These are phyloP conservation scores for Heterobasidion occidentale DNA, from an alignment of 1,284 basidiomycete genomes.

Conservation along the genomic window DNA sequence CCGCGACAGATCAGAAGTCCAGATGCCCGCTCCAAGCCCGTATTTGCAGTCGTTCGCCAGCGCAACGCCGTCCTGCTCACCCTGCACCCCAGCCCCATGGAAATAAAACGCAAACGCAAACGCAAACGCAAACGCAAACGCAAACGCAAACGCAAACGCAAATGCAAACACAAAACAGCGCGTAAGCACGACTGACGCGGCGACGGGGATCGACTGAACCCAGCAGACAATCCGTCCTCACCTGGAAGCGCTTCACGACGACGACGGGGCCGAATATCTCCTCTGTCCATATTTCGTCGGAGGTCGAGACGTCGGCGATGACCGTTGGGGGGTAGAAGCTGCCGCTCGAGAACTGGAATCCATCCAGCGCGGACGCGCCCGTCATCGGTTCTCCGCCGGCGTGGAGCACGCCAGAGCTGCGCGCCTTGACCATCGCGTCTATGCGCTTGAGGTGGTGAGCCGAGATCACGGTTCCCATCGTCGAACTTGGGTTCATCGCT, in stretches of 20 bases:
- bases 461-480: conserved; percentile 76
- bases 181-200: background rate
- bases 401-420: conserved; percentile 41
- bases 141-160: background rate
- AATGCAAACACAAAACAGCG: background rate
- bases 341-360: conserved; percentile 59
- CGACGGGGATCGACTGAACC: background rate
- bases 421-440: conserved; percentile 41
- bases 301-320: conserved; percentile 45
- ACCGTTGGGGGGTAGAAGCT: conserved; percentile 76
- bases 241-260: conserved; percentile 56
- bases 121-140: background rate
- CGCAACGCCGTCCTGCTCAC: conserved; percentile 54
- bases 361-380: conserved; percentile 55
- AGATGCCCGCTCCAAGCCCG: conserved; percentile 74
- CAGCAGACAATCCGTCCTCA: conserved; percentile 19
- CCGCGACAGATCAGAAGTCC: conserved; percentile 66
- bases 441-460: conserved; percentile 54
- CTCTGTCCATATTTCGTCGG: conserved; percentile 70
- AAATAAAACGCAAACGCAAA: background rate
- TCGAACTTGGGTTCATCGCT: conserved; percentile 64
- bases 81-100: conserved; percentile 25
- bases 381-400: conserved; percentile 59
- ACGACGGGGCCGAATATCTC: conserved; percentile 80
- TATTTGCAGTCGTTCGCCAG: conserved; percentile 74